A percentile compares a stretch with the other conserved stretches of the same genome.
Evolutionary conservation across 2,329 filamentous ascomycete species (phyloP).

Genomic region (Sclerotinia borealis): DNA sequence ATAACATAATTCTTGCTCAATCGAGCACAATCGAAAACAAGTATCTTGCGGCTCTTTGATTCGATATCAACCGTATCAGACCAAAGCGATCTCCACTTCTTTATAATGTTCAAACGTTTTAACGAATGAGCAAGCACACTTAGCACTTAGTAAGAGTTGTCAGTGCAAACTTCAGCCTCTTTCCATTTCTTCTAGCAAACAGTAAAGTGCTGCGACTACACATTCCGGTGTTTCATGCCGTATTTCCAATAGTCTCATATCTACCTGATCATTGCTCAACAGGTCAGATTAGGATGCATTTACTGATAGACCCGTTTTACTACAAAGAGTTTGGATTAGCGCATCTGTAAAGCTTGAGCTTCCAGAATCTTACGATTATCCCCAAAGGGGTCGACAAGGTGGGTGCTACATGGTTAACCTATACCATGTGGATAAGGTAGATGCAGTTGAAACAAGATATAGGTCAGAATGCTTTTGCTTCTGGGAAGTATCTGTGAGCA

Average conservation of each 20-base stretch:
- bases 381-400: too few species aligned
- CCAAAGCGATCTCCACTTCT: neutral
- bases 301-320: neutral
- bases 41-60: neutral
- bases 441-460: neutral
- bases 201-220: neutral
- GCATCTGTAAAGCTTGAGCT: neutral
- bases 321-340: neutral
- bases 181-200: neutral
- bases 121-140: neutral
- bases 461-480: neutral
- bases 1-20: neutral
- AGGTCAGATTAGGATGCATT: neutral
- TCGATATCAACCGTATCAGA: neutral
- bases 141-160: neutral
- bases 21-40: neutral
- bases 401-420: constrained; percentile 2
- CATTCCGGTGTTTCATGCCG: constrained; percentile 1
- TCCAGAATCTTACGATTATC: neutral
- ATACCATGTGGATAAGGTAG: constrained; percentile 1
- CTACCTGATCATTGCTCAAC: neutral
- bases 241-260: constrained; percentile 10
- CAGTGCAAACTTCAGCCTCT: neutral
- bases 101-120: neutral
- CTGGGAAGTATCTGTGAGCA: neutral